These are phyloP conservation scores for Fusarium secorum DNA, from an alignment of 2,329 filamentous ascomycete species.

Conservation along the genomic window DNA sequence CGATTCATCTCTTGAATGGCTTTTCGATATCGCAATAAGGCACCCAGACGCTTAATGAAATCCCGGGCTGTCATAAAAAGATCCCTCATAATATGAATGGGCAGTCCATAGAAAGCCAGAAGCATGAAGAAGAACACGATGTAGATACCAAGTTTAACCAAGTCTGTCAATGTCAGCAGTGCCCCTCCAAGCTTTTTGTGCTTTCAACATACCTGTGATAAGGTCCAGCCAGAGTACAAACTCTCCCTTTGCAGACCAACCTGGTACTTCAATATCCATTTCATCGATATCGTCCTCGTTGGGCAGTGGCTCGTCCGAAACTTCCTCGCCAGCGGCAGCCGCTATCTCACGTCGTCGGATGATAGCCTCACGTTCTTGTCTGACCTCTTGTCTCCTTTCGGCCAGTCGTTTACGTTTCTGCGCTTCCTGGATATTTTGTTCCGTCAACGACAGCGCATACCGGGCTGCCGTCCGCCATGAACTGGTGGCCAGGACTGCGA, in stretches of 20 bases:
- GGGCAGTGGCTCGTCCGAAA: conserved; percentile 61
- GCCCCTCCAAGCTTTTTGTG: background rate
- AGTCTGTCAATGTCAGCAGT: conserved; percentile 64
- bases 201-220: conserved; percentile 67
- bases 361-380: conserved; percentile 63
- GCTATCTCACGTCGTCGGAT: conserved; percentile 58
- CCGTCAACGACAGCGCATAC: conserved; percentile 80
- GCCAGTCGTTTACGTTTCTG: conserved; percentile 76
- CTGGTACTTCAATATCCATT: conserved; percentile 92
- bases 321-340: conserved; percentile 65
- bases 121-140: conserved; percentile 92
- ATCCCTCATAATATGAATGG: conserved; percentile 96
- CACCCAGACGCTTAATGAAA: conserved; percentile 87
- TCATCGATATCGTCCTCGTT: conserved; percentile 83
- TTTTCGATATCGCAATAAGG: conserved; percentile 88
- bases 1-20: conserved; percentile 94
- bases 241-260: conserved; percentile 95
- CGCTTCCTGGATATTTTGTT: conserved; percentile 75
- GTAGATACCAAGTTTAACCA: conserved; percentile 90
- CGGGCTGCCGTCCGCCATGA: conserved; percentile 81
- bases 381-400: conserved; percentile 73
- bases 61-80: conserved; percentile 93
- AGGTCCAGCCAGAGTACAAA: conserved; percentile 92
- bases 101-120: conserved; percentile 91
- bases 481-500: conserved; percentile 83